A percentile compares a stretch with the other conserved stretches of the same genome.
phyloP scores from a whole-genome alignment of 306 rosid species.

The Hippophae tibetana region DNA sequence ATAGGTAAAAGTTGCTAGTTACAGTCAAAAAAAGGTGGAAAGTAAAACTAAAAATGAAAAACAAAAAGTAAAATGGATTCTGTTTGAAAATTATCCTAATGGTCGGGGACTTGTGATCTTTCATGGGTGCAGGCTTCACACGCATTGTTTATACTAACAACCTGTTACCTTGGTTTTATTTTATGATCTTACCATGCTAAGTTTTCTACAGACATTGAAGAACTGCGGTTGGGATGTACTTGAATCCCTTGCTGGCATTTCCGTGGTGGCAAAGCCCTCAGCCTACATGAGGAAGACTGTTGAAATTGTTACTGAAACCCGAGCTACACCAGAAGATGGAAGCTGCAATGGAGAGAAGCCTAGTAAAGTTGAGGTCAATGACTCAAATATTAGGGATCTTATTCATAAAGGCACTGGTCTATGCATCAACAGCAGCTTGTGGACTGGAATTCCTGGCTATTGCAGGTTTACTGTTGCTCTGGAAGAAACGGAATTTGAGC shows the following conservation, averaged over 20 bases:
- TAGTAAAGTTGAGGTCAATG: conserved; percentile 42
- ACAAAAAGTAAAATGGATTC: not conserved
- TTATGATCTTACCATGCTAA: not conserved
- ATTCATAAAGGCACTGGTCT: conserved; percentile 65
- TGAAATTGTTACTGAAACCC: conserved; percentile 21
- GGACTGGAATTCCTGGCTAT: conserved; percentile 96
- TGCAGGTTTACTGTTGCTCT: conserved; percentile 79
- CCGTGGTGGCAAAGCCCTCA: conserved; percentile 84
- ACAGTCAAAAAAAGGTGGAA: not conserved
- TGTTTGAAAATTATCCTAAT: not conserved
- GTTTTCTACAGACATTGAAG: conserved; percentile 48
- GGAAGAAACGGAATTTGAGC: conserved; percentile 64
- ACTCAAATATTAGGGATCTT: conserved; percentile 63
- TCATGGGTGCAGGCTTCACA: not conserved
- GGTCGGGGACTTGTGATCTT: not conserved
- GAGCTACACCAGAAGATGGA: conserved; percentile 16
- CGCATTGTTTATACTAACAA: conserved; percentile 1
- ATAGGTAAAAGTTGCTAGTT: not conserved
- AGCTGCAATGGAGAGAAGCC: conserved; percentile 20
- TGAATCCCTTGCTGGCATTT: conserved; percentile 63
- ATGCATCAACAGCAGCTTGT: conserved; percentile 83
- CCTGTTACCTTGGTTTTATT: not conserved
- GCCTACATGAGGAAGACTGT: conserved; percentile 57
- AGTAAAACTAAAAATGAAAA: not conserved
- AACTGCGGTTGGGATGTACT: conserved; percentile 83